Conservation (phyloP, 2,329 filamentous ascomycete species). For the Claviceps purpurea region DNA sequence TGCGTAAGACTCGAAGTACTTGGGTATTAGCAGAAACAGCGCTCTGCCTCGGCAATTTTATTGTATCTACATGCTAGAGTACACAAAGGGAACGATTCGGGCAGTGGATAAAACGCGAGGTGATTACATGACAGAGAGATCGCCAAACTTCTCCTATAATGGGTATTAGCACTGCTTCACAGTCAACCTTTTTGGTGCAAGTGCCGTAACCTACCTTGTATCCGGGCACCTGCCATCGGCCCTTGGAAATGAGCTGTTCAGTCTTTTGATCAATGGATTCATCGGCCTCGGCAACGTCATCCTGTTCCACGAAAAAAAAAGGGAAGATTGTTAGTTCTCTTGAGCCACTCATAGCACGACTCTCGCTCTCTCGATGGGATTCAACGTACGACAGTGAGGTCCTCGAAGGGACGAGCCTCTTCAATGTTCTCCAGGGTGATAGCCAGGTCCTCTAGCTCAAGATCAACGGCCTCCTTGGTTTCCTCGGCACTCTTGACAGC, state of each 20-base stretch:
- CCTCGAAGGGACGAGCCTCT: slow-evolving; percentile 86
- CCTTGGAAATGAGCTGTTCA: slow-evolving; percentile 85
- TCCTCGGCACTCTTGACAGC: slow-evolving; percentile 93
- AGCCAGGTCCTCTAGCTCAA: slow-evolving; percentile 85
- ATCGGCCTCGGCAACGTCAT: slow-evolving; percentile 86
- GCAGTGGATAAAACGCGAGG: slow-evolving; percentile 21
- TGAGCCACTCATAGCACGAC: too few species aligned
- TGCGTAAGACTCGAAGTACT: background rate
- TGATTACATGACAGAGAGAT: slow-evolving; percentile 83
- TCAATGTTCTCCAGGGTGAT: slow-evolving; percentile 97
- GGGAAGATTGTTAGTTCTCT: background rate
- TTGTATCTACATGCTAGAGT: slow-evolving; percentile 60
- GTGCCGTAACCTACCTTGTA: slow-evolving; percentile 67
- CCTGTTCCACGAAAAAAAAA: slow-evolving; percentile 35
- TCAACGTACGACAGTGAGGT: slow-evolving; percentile 85
- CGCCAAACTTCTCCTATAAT: slow-evolving; percentile 91
- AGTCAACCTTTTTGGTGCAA: background rate
- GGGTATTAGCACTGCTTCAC: slow-evolving; percentile 29
- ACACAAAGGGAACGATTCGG: slow-evolving; percentile 39
- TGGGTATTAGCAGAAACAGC: slow-evolving; percentile 20
- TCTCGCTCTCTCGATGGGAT: background rate
- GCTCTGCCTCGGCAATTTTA: slow-evolving; percentile 20
- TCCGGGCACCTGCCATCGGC: slow-evolving; percentile 93
- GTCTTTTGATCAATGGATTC: slow-evolving; percentile 98
- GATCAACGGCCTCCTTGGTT: slow-evolving; percentile 91